phyloP scores from a whole-genome alignment of 345 rosid genomes.

The Brassica incana region DNA sequence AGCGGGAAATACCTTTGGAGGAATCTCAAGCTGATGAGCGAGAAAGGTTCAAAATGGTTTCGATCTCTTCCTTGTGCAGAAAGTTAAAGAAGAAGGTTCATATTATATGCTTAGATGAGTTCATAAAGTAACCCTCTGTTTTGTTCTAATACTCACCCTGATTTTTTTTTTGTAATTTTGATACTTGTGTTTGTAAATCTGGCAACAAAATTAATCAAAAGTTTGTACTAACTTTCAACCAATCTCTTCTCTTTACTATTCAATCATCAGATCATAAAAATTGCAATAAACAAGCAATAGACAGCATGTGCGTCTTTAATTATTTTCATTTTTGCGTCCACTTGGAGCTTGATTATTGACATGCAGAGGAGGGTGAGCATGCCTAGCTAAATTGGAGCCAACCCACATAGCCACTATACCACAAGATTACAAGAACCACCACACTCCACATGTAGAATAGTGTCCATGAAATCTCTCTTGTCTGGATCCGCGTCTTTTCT shows the following conservation, averaged over 20 bases:
- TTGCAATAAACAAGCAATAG: neutral
- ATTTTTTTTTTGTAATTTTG: slow-evolving; percentile 22
- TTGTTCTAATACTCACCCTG: neutral
- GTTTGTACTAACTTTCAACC: neutral
- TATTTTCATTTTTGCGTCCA: no score
- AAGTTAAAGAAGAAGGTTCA: neutral
- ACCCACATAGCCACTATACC: no score
- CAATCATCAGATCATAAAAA: neutral
- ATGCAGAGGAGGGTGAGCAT: no score
- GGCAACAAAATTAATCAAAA: neutral
- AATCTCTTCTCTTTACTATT: slow-evolving; percentile 1
- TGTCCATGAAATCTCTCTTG: no score
- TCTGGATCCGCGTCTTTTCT: no score
- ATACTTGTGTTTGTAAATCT: slow-evolving; percentile 18
- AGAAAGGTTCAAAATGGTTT: slow-evolving; percentile 2
- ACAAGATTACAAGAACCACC: no score
- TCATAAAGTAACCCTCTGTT: neutral
- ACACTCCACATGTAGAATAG: no score
- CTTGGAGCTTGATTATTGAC: no score
- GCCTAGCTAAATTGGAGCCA: no score
- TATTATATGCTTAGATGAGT: slow-evolving; percentile 9
- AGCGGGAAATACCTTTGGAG: slow-evolving; percentile 88
- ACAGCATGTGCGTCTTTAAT: no score
- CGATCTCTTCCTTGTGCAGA: slow-evolving; percentile 18
- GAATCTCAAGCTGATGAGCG: slow-evolving; percentile 58